phyloP scores from a whole-genome alignment of 495 filamentous ascomycete species.

The Podospora comata region DNA sequence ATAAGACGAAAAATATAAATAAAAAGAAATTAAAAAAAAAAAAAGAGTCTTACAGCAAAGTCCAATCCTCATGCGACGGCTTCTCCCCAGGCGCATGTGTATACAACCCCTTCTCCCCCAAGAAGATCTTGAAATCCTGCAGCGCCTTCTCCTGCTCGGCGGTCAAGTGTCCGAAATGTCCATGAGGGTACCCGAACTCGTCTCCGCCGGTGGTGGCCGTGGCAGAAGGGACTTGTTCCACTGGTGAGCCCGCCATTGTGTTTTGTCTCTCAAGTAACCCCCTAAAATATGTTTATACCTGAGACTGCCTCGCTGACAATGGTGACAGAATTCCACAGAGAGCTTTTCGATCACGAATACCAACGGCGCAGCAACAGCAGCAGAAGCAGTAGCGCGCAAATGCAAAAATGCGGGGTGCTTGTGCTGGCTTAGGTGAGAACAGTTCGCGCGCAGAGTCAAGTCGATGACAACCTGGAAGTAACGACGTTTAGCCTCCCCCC shows the following conservation, averaged over 20 bases:
- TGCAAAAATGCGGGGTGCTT: no score
- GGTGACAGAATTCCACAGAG: no score
- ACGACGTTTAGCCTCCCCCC: no score
- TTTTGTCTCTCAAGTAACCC: neutral
- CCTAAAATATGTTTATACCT: neutral
- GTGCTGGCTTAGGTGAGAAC: no score
- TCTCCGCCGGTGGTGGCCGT: slow-evolving; percentile 27
- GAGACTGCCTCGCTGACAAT: no score
- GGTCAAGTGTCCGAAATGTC: slow-evolving; percentile 72
- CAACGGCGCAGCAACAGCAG: no score
- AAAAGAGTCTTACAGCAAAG: slow-evolving; percentile 61
- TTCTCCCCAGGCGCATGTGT: slow-evolving; percentile 42
- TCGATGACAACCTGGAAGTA: no score
- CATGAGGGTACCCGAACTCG: slow-evolving; percentile 56
- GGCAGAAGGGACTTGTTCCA: slow-evolving; percentile 14
- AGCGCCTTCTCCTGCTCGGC: slow-evolving; percentile 63
- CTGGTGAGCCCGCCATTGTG: slow-evolving; percentile 16
- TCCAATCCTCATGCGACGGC: slow-evolving; percentile 75
- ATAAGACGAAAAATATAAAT: neutral
- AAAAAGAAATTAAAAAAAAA: neutral
- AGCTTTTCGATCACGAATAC: no score
- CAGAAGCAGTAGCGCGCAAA: no score
- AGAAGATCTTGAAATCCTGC: slow-evolving; percentile 62
- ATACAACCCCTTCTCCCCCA: slow-evolving; percentile 64
- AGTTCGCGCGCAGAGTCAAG: no score